Base-by-base conservation (phyloP, 306 rosid species). In the Carpinus fangiana region DNA sequence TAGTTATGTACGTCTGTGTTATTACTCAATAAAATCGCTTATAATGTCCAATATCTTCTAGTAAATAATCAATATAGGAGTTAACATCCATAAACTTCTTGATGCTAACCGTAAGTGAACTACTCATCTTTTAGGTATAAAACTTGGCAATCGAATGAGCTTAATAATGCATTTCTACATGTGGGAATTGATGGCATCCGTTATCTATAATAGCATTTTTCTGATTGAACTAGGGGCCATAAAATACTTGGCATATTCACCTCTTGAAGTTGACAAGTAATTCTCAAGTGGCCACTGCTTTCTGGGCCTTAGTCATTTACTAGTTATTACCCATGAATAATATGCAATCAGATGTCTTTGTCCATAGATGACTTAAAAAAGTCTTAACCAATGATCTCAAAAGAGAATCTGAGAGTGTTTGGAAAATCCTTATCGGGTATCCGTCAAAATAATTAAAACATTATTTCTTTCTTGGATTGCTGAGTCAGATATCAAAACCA, bases 31-130 rank as follows among this genome's bases (percentile, higher is more conserved):
- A 31, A 31, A 2, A 31, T 31, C 0, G 0, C 34, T 2, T 31
- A 31, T 31, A 31, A 31, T 1, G 34, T 31, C 2, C 34, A 31
- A 31, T 31, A 31, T 31, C 3, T 31, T 31, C 0, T 31, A 31
- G 34, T 31, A 31, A 31, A 31, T 2, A 31, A 31, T 31, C 31
- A 28, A 2, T 31, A 2, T 31, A 2, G 3, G 34, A 31, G 34
- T 31, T 31, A 31, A 31, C 2, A 31, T 2, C 34, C 3, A 31
- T 31, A 31, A 31, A 31, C 34, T 31, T 0, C 34, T 31, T 31
- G 3, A 31, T 31, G 3, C 3, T 2, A 2, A 31, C 34, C 2
- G 3, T 31, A 31, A 0, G 0, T 0, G 3, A 31, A 2, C 34
- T 31, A 31, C 2, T 31, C 34, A 31, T 31, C 34, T 31, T 31